These are phyloP conservation scores for Talaromyces islandicus DNA, from an alignment of 2,329 filamentous ascomycete species.

Conservation along the genomic window DNA sequence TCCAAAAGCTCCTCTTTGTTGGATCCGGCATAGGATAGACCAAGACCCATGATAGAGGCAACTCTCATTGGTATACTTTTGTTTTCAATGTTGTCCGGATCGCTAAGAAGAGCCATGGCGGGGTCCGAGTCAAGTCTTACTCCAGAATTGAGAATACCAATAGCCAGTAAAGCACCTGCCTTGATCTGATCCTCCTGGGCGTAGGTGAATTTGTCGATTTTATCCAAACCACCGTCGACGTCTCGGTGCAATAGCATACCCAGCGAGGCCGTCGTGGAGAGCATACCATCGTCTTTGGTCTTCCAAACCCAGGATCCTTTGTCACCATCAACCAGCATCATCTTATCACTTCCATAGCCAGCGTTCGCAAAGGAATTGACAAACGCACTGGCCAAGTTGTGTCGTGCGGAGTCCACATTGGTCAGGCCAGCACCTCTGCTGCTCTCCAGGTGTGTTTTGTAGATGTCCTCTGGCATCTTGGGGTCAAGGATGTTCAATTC, in stretches of 20 bases:
- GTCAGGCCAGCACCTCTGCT: conserved; percentile 87
- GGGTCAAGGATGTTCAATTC: conserved; percentile 96
- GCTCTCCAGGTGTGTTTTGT: conserved; percentile 97
- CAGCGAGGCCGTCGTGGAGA: conserved; percentile 89
- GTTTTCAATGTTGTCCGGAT: conserved; percentile 70
- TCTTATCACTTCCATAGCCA: conserved; percentile 90
- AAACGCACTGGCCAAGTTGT: conserved; percentile 92
- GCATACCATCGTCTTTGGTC: conserved; percentile 96
- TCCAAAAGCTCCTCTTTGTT: conserved; percentile 87
- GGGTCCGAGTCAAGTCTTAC: conserved; percentile 86
- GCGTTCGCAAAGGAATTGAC: conserved; percentile 97
- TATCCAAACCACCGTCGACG: conserved; percentile 83
- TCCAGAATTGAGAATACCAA: conserved; percentile 92
- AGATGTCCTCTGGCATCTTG: conserved; percentile 96
- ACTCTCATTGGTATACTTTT: conserved; percentile 73
- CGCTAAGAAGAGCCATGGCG: conserved; percentile 77
- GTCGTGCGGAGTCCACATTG: conserved; percentile 88
- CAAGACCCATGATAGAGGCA: conserved; percentile 91
- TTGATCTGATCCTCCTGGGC: conserved; percentile 76
- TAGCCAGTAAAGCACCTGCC: conserved; percentile 85
- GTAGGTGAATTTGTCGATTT: conserved; percentile 92
- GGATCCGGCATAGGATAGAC: conserved; percentile 88
- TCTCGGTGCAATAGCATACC: conserved; percentile 93
- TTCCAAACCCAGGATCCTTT: conserved; percentile 98
- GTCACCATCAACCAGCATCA: conserved; percentile 87